phyloP scores from a whole-genome alignment of 495 filamentous ascomycete genomes.

The Bacidia gigantensis region DNA sequence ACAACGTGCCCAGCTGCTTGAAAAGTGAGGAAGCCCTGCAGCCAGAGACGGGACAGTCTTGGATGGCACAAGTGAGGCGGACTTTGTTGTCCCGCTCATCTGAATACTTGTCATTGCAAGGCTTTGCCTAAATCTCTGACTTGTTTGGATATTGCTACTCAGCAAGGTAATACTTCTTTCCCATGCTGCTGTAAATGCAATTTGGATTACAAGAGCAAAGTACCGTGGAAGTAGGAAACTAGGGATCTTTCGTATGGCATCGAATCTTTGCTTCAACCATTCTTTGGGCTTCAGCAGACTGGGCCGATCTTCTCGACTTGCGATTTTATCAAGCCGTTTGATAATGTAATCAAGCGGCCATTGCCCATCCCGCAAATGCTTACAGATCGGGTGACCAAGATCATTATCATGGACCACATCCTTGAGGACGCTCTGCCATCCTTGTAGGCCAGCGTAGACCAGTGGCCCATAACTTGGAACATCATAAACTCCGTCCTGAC shows the following conservation, averaged over 20 bases:
- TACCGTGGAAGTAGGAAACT: constrained; percentile 85
- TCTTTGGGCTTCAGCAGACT: constrained; percentile 47
- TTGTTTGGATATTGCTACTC: constrained; percentile 56
- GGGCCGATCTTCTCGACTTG: constrained; percentile 43
- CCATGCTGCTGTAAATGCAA: constrained; percentile 71
- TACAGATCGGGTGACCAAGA: constrained; percentile 81
- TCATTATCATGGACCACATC: constrained; percentile 79
- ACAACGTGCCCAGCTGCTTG: constrained; percentile 84
- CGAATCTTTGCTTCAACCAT: constrained; percentile 76
- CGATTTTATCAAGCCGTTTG: constrained; percentile 58
- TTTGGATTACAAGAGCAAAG: constrained; percentile 78
- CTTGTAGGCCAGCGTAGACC: constrained; percentile 92
- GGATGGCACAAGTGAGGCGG: constrained; percentile 76
- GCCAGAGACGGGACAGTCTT: constrained; percentile 77
- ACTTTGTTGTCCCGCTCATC: constrained; percentile 74
- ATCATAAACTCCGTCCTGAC: constrained; percentile 71
- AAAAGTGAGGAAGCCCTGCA: constrained; percentile 90
- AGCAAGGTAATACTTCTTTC: constrained; percentile 67
- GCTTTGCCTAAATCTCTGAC: constrained; percentile 73
- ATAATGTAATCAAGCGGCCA: constrained; percentile 92
- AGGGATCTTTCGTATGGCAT: constrained; percentile 68
- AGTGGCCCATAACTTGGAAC: constrained; percentile 73
- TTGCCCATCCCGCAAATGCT: constrained; percentile 79
- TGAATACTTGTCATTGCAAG: constrained; percentile 83
- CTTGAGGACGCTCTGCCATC: constrained; percentile 92